These are phyloP conservation scores for Amniculicola lignicola DNA, from an alignment of 495 filamentous ascomycete species.

Conservation along the genomic window DNA sequence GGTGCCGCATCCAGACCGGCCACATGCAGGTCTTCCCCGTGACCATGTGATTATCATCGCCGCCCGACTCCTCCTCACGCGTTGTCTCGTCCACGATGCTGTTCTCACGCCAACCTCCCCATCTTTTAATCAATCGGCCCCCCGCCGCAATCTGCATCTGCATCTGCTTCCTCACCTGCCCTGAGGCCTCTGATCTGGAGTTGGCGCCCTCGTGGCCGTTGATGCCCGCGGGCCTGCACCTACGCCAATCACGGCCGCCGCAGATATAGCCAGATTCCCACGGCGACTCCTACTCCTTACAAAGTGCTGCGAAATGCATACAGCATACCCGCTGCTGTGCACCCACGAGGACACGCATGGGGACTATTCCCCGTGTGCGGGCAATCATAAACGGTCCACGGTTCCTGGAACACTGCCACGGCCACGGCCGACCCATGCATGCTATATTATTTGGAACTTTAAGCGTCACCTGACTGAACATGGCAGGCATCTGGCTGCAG, in stretches of 20 bases:
- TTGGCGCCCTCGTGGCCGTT: constrained; percentile 15
- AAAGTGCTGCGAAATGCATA: constrained; percentile 1
- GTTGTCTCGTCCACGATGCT: too few species aligned
- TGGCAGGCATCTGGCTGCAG: too few species aligned
- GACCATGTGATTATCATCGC: too few species aligned
- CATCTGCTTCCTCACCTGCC: too few species aligned
- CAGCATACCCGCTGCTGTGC: neutral
- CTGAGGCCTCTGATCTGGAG: too few species aligned
- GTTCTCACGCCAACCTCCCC: constrained; percentile 10
- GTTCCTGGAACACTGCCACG: neutral
- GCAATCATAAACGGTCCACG: neutral
- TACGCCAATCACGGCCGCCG: constrained; percentile 1
- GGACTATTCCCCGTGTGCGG: neutral
- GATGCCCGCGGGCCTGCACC: neutral
- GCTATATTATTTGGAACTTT: constrained; percentile 21
- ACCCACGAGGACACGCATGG: neutral
- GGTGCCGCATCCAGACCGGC: too few species aligned
- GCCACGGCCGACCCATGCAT: neutral
- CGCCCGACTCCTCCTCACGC: too few species aligned
- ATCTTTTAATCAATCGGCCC: constrained; percentile 5
- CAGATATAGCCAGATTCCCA: constrained; percentile 19
- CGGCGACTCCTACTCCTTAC: constrained; percentile 1
- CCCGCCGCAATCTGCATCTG: too few species aligned
- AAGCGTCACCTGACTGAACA: constrained; percentile 19
- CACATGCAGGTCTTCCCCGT: too few species aligned